Base-by-base conservation (phyloP, 2,329 filamentous ascomycete genomes). In the Endocalyx cinctus region DNA sequence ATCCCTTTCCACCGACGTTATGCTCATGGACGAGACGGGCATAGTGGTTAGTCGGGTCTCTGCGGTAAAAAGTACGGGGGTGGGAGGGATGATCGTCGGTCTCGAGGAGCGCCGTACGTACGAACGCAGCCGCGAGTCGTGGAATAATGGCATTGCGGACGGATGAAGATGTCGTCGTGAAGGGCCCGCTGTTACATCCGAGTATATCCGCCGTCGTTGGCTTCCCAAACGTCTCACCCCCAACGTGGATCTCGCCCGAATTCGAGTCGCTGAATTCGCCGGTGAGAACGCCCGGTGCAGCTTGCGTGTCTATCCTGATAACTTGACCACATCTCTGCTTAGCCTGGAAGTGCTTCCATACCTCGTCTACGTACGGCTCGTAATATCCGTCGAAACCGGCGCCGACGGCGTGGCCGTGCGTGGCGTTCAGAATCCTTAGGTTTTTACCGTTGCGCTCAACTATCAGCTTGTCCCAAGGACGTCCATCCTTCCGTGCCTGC, bases 191-290 rank as follows among this genome's bases (percentile, higher is more conserved):
- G 45, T 72, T 79, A 59, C 79, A 84, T 22, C 71, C 72, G 50
- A 85, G 77, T 41, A 87, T 81, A 54, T 86, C 82, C 10, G 60
- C 61, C 2, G 74, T 74, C 2, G 61, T 69, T 0, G 82, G 82
- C 37, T 71, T 66, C 2, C 51, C 38, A 52, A 85, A 86, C 2
- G 26, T 20, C 43, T 67, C 63, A 8, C 44, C 42, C 22, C 52
- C 60, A 16, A 65, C 45, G 2, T 60, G 59, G 4, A 68, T 46
- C 35, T 54, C 53, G n/a, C 62, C 59, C 20, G 20, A 23, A n/a
- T n/a, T 23, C 7, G 57, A 60, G 25, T 58, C 44, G 43, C 58
- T 50, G 18, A 79, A 67, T n/a, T 54, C 55, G 15, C 74, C 79
- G 1, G 54, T 48, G 2, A 82, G 58, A 5, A 69, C 62, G 5